Evolutionary conservation across 23 red algal genomes (phyloP), one percentile per base, ranked within the genome.

Genomic region (Cyanidium caldarium): DNA sequence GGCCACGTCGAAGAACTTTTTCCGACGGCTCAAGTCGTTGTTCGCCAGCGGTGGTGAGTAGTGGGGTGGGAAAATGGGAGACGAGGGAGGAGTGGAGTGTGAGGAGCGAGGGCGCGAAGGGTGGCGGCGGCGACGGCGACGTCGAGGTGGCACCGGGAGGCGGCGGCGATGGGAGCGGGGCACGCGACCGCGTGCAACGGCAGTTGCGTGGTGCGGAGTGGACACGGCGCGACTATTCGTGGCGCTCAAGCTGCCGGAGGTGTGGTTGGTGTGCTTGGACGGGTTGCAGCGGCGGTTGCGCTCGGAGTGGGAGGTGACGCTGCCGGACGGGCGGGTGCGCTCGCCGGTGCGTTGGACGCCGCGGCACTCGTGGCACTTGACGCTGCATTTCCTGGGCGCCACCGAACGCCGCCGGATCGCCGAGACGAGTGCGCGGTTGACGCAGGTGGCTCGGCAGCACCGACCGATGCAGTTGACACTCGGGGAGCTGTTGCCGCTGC

Each of bases 11-110:
- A 61, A 61, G 51, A 61, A 61, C 21, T 61, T 61, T 61, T 61
- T 61, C 51, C 51, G 51, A 28, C 51, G 51, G 31, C 51, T 61
- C 51, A 61, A 61, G 51, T 61, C 51, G 13, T 25, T 61, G 51
- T 61, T 61, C 23, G 51, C 51, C 21, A 28, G n/a, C 23, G 51
- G 51, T 21, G 51, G 51, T 21, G 51, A 16, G 5, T 61, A 61
- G 23, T 5, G 13, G n/a, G 23, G 10, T 17, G 40, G 10, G 10
- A n/a, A n/a, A n/a, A n/a, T 44, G 40, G 17, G 40, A 17, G 40
- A 44, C 10, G 12, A 10, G 10, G 17, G 10, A 10, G 17, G 40
- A 44, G 12, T 13, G 40, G 12, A 13, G 17, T 17, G 40, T 44
- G 12, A 10, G 40, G 12, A 44, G 10, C 40, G 17, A 17, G 10